Conservation (phyloP, 306 rosid genomes). For the Casuarina equisetifolia region DNA sequence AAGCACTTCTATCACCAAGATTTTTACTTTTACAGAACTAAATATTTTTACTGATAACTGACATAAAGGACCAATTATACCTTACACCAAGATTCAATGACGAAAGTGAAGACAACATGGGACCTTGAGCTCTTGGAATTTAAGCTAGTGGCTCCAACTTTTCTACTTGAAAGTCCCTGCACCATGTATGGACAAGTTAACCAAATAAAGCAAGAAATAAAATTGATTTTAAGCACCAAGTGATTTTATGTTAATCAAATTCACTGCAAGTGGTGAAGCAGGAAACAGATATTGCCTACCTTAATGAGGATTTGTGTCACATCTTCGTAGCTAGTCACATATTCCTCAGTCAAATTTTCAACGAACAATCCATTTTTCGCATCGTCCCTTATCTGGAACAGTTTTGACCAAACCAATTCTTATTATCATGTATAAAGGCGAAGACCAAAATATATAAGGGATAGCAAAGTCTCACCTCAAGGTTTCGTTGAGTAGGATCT, state of each 20-base stretch:
- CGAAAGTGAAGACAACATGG: conserved; percentile 79
- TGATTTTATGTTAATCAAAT: not conserved
- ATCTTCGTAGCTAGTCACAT: conserved; percentile 85
- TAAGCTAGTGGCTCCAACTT: conserved; percentile 84
- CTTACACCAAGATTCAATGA: conserved; percentile 94
- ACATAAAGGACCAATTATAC: conserved; percentile 39
- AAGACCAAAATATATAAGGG: conserved; percentile 10
- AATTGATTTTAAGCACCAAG: conserved; percentile 15
- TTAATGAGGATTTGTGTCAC: conserved; percentile 83
- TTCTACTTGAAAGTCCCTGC: conserved; percentile 97
- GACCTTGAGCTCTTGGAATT: conserved; percentile 94
- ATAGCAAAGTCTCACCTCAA: conserved; percentile 54
- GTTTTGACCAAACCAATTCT: conserved; percentile 21
- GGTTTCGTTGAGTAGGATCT: conserved; percentile 62
- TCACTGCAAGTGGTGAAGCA: not conserved
- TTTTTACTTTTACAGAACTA: not conserved
- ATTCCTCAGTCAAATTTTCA: conserved; percentile 91
- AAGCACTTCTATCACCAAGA: not conserved
- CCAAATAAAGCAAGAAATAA: conserved; percentile 1
- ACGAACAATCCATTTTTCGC: conserved; percentile 61
- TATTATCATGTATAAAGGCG: conserved; percentile 6
- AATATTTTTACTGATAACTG: not conserved
- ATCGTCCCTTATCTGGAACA: conserved; percentile 74
- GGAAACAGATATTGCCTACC: conserved; percentile 37
- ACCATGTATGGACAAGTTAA: conserved; percentile 21